A percentile compares a stretch with the other conserved stretches of the same genome.
phyloP scores from a whole-genome alignment of 2,329 filamentous ascomycete species.

The Aspergillus quadricinctus region DNA sequence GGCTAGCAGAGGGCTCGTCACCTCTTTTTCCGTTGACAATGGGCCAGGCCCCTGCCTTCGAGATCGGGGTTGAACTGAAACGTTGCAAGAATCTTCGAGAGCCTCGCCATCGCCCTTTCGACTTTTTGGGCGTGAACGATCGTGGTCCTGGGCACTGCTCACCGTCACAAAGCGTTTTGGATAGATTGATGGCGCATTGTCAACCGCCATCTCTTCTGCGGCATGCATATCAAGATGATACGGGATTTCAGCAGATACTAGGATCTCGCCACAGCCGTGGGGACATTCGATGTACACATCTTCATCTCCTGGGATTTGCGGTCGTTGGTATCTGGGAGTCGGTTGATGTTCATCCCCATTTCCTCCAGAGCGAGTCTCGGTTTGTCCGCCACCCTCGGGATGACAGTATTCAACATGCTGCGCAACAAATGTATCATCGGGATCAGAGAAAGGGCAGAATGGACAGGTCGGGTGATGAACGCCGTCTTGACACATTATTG shows the following conservation, averaged over 20 bases:
- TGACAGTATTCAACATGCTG: conserved; percentile 45
- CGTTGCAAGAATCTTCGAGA: background rate
- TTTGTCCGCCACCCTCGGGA: conserved; percentile 33
- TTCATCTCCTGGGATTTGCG: background rate
- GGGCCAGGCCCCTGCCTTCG: background rate
- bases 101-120: background rate
- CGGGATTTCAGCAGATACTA: conserved; percentile 51
- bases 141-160: background rate
- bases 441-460: conserved; percentile 43
- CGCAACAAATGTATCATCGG: conserved; percentile 35
- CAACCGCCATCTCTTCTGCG: conserved; percentile 45
- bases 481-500: conserved; percentile 17
- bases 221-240: conserved; percentile 58
- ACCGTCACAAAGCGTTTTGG: background rate
- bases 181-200: conserved; percentile 28
- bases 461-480: conserved; percentile 32
- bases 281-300: conserved; percentile 51
- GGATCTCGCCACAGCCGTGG: conserved; percentile 57
- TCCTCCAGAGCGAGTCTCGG: conserved; percentile 16
- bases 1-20: conserved; percentile 2
- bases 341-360: conserved; percentile 1
- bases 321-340: conserved; percentile 2
- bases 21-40: background rate
- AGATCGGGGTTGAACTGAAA: background rate
- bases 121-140: background rate